Evolutionary conservation across 805 yeast genomes (phyloP), one percentile per base, ranked within the genome.

Genomic region (Allodekkera sacchari): DNA sequence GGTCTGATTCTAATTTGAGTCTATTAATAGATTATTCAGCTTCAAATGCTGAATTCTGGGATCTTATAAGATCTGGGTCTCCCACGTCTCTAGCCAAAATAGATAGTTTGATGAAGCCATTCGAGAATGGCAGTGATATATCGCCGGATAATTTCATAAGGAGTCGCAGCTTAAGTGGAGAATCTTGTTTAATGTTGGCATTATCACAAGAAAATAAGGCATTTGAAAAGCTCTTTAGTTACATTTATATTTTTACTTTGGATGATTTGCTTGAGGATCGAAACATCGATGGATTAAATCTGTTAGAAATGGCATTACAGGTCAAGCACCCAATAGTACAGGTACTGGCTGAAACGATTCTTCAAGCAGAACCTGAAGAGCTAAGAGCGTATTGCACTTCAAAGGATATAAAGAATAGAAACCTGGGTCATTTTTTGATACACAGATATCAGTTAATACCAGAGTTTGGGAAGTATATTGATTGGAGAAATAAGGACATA

Each of bases 381-480:
- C 57, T 68, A 17, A 32, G 42, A 3, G 40, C 41, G 1, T 84
- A 77, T 45, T 55, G 77, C 33, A 70, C 71, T 38, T 44, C 46
- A 7, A 40, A 44, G 2, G 94, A 88, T 48, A 48, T 43, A 7
- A 55, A 65, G 34, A 64, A 71, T 2, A 64, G 94, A 31, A 66
- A 77, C 2, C 61, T 75, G 5, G 96, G 88, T 0, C 96, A 88
- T 50, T 77, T 80, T 42, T 50, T 85, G 12, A 73, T 75, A 39
- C 76, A 77, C 41, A 64, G 74, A 28, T 57, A 67, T 14, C 57
- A 63, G 3, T 52, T 82, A 1, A 66, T 84, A 10, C 48, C 58
- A 1, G 48, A 45, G 11, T 50, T 85, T 8, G 94, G 94, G 0
- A 50, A 50, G 2, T 66, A 61, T 27, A 58, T 87, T 5, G 64